phyloP scores from a whole-genome alignment of 2,329 filamentous ascomycete genomes.

The Verticillium nubilum region DNA sequence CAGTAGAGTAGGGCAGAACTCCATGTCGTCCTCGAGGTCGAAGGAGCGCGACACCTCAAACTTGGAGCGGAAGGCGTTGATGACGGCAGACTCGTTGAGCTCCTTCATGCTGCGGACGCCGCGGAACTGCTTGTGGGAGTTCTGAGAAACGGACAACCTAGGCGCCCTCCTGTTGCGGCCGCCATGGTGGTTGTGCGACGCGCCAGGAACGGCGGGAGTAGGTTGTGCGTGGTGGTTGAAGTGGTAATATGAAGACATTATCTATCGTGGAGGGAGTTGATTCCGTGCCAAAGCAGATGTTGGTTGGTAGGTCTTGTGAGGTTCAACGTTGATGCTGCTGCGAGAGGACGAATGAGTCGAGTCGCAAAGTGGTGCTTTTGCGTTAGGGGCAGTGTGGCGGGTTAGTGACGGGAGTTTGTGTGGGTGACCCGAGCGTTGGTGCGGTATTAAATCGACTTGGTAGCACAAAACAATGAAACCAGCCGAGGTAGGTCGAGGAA shows the following conservation, averaged over 20 bases:
- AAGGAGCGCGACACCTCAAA: conserved; percentile 92
- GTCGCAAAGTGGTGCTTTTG: not conserved
- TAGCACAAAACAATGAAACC: conserved; percentile 3
- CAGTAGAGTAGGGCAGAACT: conserved; percentile 89
- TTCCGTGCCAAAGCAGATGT: not conserved
- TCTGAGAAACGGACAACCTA: conserved; percentile 73
- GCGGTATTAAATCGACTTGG: conserved; percentile 4
- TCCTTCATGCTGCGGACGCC: conserved; percentile 84
- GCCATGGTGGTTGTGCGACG: conserved; percentile 68
- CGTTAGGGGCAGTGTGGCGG: not conserved
- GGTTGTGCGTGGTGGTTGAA: conserved; percentile 55
- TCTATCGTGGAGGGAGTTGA: conserved; percentile 14
- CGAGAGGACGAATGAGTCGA: not conserved
- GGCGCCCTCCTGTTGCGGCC: conserved; percentile 82
- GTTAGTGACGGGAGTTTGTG: not conserved
- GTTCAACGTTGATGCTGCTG: not conserved
- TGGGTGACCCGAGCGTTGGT: conserved; percentile 3
- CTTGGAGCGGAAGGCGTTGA: conserved; percentile 75
- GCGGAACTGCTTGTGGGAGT: conserved; percentile 81
- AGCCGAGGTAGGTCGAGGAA: not conserved
- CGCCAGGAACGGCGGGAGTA: conserved; percentile 46
- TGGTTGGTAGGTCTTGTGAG: not conserved
- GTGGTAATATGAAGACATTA: conserved; percentile 62
- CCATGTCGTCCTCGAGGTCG: conserved; percentile 90
- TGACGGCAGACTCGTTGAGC: conserved; percentile 68